phyloP scores from a whole-genome alignment of 2,329 filamentous ascomycete genomes.

The Tolypocladium inflatum region DNA sequence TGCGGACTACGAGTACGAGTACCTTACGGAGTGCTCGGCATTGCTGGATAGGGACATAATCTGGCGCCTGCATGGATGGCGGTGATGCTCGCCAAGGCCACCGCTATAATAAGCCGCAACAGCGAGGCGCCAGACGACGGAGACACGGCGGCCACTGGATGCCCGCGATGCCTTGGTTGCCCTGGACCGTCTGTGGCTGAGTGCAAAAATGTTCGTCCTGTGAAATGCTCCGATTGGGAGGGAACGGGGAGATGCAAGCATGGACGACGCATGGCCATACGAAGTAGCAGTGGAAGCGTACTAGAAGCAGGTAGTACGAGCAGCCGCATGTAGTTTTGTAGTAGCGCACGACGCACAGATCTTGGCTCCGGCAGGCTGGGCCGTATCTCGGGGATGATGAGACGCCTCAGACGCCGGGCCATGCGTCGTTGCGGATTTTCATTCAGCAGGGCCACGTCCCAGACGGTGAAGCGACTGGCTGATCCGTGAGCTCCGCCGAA shows the following conservation, averaged over 20 bases:
- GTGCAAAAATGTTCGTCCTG: neutral
- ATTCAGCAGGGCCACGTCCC: neutral
- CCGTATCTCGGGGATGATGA: constrained; percentile 2
- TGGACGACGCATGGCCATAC: neutral
- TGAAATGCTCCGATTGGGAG: neutral
- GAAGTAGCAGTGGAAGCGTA: neutral
- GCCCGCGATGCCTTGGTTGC: neutral
- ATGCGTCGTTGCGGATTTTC: neutral
- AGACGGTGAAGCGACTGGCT: neutral
- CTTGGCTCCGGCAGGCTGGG: neutral
- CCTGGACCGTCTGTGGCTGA: neutral
- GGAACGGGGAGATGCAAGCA: neutral
- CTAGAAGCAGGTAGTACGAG: neutral
- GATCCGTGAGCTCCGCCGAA: neutral
- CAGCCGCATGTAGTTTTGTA: neutral
- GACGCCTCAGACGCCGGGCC: constrained; percentile 3
- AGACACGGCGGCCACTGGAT: neutral
- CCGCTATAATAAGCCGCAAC: neutral
- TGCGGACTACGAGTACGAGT: no score
- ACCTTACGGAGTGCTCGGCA: neutral
- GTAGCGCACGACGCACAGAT: neutral
- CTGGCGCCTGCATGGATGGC: neutral
- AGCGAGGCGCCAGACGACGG: neutral
- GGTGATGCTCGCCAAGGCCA: neutral
- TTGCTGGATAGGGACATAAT: neutral